Evolutionary conservation across 257 asterid genomes (phyloP).

Genomic region (Oldenlandia corymbosa): DNA sequence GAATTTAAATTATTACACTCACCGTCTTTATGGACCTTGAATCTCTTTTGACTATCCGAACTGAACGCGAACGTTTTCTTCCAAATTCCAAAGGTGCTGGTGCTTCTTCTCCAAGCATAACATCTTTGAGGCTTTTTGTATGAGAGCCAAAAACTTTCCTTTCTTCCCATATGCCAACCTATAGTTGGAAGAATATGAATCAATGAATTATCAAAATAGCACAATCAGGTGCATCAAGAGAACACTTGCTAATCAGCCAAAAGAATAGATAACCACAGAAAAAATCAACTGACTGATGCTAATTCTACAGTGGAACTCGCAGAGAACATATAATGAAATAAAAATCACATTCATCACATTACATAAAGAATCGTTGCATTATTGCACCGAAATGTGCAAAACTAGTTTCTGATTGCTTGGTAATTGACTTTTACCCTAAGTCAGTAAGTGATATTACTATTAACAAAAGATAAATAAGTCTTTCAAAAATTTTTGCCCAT

Average conservation of each 20-base stretch:
- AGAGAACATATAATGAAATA: neutral
- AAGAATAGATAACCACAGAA: neutral
- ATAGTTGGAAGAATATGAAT: slow-evolving; percentile 11
- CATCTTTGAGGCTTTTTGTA: slow-evolving; percentile 57
- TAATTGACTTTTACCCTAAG: too few species aligned
- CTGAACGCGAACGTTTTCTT: slow-evolving; percentile 73
- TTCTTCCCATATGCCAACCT: slow-evolving; percentile 94
- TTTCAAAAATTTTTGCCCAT: neutral
- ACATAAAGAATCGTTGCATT: neutral
- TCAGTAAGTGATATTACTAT: neutral
- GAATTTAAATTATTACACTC: slow-evolving; percentile 23
- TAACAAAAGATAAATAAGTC: neutral
- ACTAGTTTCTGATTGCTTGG: neutral
- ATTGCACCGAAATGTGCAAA: neutral
- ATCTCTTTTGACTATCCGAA: slow-evolving; percentile 74
- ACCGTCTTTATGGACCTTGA: slow-evolving; percentile 81
- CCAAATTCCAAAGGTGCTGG: slow-evolving; percentile 71
- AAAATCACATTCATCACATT: neutral
- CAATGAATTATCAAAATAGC: slow-evolving; percentile 8
- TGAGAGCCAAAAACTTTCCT: slow-evolving; percentile 84
- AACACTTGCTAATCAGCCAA: neutral
- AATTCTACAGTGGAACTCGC: neutral
- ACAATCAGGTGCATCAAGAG: slow-evolving; percentile 3
- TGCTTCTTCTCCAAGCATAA: slow-evolving; percentile 70
- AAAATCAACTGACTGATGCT: neutral